These are phyloP conservation scores for Tuber microsphaerosporum DNA, from an alignment of 495 filamentous ascomycete species.

Conservation along the genomic window DNA sequence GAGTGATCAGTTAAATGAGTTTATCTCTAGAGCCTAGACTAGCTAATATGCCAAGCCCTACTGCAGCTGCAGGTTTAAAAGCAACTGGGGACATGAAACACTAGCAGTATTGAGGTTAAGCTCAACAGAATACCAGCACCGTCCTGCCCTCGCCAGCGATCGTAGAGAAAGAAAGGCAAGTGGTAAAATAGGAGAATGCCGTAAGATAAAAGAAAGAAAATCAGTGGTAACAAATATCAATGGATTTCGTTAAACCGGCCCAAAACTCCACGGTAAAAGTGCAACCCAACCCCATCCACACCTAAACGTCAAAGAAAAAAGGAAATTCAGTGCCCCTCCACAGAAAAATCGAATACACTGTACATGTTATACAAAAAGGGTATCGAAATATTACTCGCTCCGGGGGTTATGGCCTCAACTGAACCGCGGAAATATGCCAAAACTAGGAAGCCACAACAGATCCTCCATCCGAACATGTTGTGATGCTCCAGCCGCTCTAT, in stretches of 20 bases:
- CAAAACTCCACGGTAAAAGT: slow-evolving; percentile 30
- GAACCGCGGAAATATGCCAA: not conserved
- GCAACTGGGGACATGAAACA: not conserved
- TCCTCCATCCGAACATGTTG: slow-evolving; percentile 7
- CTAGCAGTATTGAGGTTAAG: not conserved
- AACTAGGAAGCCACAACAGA: not conserved
- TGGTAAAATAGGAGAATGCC: slow-evolving; percentile 4
- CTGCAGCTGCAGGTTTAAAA: not conserved
- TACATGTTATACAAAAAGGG: not conserved
- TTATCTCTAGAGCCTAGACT: not conserved
- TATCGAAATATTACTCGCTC: not conserved
- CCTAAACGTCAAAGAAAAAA: slow-evolving; percentile 24
- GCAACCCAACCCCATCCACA: slow-evolving; percentile 19
- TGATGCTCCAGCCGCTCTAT: slow-evolving; percentile 5
- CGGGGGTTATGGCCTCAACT: not conserved
- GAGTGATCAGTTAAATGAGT: not conserved
- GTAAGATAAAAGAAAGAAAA: slow-evolving; percentile 17
- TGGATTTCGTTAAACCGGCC: slow-evolving; percentile 18
- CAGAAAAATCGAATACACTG: not conserved
- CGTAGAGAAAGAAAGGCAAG: slow-evolving; percentile 8
- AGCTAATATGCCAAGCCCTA: not conserved
- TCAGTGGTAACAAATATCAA: slow-evolving; percentile 13
- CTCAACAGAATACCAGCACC: not conserved
- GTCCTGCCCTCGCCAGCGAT: not conserved
- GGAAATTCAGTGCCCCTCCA: slow-evolving; percentile 4